Percentiles rank a stretch among this genome's conserved stretches.
These are phyloP conservation scores for Aspergillus awamori DNA, from an alignment of 2,329 filamentous ascomycete species.

Conservation along the genomic window DNA sequence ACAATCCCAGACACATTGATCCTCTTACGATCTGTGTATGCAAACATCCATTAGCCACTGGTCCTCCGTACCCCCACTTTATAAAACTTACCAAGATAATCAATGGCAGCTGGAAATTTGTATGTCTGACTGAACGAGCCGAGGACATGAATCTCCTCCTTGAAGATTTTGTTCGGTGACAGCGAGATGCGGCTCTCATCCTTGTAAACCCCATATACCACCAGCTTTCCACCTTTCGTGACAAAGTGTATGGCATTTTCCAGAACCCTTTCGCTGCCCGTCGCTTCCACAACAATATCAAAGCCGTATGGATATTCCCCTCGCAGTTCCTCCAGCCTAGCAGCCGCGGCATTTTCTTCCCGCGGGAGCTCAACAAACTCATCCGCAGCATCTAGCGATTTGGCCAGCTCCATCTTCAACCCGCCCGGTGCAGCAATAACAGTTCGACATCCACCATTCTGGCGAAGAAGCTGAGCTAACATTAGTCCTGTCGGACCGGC, in stretches of 20 bases:
- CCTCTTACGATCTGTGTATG: not conserved
- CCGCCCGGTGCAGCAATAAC: conserved; percentile 70
- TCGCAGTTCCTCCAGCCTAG: conserved; percentile 66
- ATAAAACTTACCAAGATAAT: conserved; percentile 48
- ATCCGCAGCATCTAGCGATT: conserved; percentile 50
- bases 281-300: conserved; percentile 72
- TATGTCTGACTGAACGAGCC: conserved; percentile 74
- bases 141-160: conserved; percentile 71
- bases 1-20: conserved; percentile 64
- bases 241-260: conserved; percentile 73
- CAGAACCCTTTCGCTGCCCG: conserved; percentile 68
- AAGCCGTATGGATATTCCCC: conserved; percentile 70
- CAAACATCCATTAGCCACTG: not conserved
- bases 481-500: conserved; percentile 68
- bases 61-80: rapidly evolving
- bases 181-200: conserved; percentile 65
- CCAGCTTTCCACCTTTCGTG: conserved; percentile 69
- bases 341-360: conserved; percentile 50
- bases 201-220: conserved; percentile 72
- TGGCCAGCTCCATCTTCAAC: conserved; percentile 70
- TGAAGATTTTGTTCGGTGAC: conserved; percentile 70
- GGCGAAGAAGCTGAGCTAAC: conserved; percentile 64
- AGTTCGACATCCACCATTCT: conserved; percentile 70
- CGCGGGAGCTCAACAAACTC: conserved; percentile 52
- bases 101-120: conserved; percentile 66